Percentiles rank a stretch among this genome's conserved stretches.
Conservation (phyloP, 176 grass and related monocot species). For the Oryza glumipatula region DNA sequence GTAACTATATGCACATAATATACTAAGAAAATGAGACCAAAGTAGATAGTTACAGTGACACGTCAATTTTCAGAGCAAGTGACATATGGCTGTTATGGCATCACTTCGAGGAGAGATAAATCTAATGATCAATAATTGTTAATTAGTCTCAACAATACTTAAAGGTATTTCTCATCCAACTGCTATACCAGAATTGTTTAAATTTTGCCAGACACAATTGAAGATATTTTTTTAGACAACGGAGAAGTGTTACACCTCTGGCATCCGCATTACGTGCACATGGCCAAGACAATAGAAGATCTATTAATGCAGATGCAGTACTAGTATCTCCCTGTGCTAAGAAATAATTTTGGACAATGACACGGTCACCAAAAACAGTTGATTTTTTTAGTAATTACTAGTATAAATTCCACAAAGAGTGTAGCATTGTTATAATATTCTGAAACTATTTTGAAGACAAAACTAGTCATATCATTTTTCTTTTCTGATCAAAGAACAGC, state of each 20-base stretch:
- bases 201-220: constrained; percentile 26
- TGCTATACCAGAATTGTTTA: not conserved
- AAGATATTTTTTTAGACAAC: not conserved
- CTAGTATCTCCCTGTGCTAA: no score
- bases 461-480: no score
- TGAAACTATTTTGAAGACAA: no score
- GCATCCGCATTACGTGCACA: not conserved
- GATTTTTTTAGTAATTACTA: no score
- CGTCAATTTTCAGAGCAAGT: not conserved
- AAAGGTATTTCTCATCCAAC: constrained; percentile 3
- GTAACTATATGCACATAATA: not conserved
- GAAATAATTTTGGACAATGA: no score
- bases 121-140: not conserved
- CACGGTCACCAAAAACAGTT: no score
- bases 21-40: constrained; percentile 10
- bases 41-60: not conserved
- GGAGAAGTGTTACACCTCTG: not conserved
- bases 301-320: not conserved
- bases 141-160: not conserved
- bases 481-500: no score
- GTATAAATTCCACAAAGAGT: no score
- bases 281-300: not conserved
- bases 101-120: not conserved
- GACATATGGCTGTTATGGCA: not conserved
- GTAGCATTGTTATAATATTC: no score